These are phyloP conservation scores for Aspergillus ochraceus DNA, from an alignment of 2,329 filamentous ascomycete species.

Conservation along the genomic window DNA sequence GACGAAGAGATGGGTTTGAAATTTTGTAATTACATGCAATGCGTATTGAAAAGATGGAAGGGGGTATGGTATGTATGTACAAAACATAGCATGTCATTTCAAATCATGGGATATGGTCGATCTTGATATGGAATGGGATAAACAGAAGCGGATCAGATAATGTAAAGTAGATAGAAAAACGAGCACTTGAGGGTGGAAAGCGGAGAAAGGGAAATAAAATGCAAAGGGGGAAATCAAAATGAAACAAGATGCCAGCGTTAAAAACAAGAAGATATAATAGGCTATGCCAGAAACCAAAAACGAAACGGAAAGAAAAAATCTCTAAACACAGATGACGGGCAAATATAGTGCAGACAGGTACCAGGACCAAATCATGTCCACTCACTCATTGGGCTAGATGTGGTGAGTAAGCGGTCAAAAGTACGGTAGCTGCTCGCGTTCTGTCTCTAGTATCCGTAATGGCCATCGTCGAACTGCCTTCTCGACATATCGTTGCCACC, in stretches of 20 bases:
- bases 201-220: background rate
- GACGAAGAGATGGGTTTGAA: background rate
- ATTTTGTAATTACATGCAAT: background rate
- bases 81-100: constrained; percentile 1
- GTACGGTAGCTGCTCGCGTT: background rate
- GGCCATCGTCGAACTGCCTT: background rate
- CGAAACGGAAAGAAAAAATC: background rate
- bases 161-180: background rate
- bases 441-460: background rate
- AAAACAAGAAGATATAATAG: background rate
- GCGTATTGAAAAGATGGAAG: background rate
- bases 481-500: background rate
- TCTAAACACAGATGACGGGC: background rate
- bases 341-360: background rate
- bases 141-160: background rate
- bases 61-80: constrained; percentile 4
- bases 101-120: background rate
- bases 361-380: background rate
- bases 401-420: no score
- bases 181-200: no score
- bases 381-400: background rate
- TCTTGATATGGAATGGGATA: no score
- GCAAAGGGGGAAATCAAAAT: background rate
- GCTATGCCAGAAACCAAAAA: background rate
- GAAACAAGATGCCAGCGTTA: background rate